phyloP scores from a whole-genome alignment of 1,284 basidiomycete species.

The Sparassis latifolia region DNA sequence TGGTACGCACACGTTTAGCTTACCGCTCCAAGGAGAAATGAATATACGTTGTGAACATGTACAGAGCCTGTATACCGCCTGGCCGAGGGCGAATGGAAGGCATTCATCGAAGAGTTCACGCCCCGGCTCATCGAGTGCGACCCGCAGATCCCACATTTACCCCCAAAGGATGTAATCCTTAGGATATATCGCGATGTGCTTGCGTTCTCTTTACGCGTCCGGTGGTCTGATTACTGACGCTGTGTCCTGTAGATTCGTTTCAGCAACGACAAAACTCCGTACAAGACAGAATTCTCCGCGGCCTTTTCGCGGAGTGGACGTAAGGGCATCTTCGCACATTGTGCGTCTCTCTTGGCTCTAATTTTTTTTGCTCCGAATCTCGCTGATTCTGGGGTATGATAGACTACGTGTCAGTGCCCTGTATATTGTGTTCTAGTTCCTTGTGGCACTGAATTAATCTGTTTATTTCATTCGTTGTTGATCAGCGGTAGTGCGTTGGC shows the following conservation, averaged over 20 bases:
- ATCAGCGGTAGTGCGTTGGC: neutral
- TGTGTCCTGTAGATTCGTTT: slow-evolving; percentile 62
- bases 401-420: slow-evolving; percentile 35
- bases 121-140: slow-evolving; percentile 66
- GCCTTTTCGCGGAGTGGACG: slow-evolving; percentile 75
- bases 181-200: slow-evolving; percentile 80
- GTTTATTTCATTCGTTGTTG: neutral
- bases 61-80: slow-evolving; percentile 77
- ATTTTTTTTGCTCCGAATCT: neutral
- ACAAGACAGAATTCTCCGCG: slow-evolving; percentile 76
- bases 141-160: slow-evolving; percentile 75
- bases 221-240: neutral
- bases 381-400: neutral
- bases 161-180: slow-evolving; percentile 81
- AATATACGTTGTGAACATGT: slow-evolving; percentile 2
- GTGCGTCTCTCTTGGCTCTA: slow-evolving; percentile 39
- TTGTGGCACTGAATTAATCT: neutral
- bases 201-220: slow-evolving; percentile 4
- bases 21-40: slow-evolving; percentile 5
- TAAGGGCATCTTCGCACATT: slow-evolving; percentile 73
- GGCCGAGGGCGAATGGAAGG: slow-evolving; percentile 84
- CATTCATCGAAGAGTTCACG: slow-evolving; percentile 71
- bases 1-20: slow-evolving; percentile 39
- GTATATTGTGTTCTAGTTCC: neutral
- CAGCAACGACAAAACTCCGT: slow-evolving; percentile 90